These are phyloP conservation scores for Syncephalis plumigaleata DNA, from an alignment of 371 early-diverging fungal species.

Conservation along the genomic window DNA sequence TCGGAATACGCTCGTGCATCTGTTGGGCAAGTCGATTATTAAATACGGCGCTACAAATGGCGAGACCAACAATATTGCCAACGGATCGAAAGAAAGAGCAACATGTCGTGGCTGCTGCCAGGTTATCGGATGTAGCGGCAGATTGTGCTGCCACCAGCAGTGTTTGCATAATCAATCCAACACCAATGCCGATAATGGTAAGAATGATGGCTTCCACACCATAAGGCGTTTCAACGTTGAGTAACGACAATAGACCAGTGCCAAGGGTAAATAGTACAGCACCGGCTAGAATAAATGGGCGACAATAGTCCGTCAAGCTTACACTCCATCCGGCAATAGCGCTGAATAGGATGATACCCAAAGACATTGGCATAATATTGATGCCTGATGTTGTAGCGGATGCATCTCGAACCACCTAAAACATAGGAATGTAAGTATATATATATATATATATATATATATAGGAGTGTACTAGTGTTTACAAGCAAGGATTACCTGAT, in stretches of 20 bases:
- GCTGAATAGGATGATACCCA: too few species aligned
- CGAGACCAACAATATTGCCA: constrained; percentile 39
- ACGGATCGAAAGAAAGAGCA: constrained; percentile 38
- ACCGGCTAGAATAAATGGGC: too few species aligned
- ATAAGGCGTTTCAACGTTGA: constrained; percentile 16
- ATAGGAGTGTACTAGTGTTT: too few species aligned
- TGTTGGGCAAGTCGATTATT: constrained; percentile 14
- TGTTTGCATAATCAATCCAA: constrained; percentile 41
- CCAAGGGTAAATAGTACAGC: constrained; percentile 26
- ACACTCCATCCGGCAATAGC: constrained; percentile 63
- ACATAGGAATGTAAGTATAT: too few species aligned
- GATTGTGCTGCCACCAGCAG: constrained; percentile 37
- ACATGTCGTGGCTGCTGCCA: constrained; percentile 40
- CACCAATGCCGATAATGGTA: constrained; percentile 36
- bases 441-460: too few species aligned
- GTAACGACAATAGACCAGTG: constrained; percentile 22
- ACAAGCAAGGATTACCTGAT: too few species aligned
- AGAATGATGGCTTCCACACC: constrained; percentile 30
- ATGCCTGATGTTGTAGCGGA: too few species aligned
- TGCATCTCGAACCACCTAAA: too few species aligned
- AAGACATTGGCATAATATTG: too few species aligned
- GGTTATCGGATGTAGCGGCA: constrained; percentile 21
- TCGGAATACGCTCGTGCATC: background rate
- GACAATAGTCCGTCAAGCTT: too few species aligned
- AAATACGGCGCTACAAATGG: constrained; percentile 22